A percentile compares a stretch with the other conserved stretches of the same genome.
Evolutionary conservation across 345 rosid genomes (phyloP).

Genomic region (Acer yangbiense): DNA sequence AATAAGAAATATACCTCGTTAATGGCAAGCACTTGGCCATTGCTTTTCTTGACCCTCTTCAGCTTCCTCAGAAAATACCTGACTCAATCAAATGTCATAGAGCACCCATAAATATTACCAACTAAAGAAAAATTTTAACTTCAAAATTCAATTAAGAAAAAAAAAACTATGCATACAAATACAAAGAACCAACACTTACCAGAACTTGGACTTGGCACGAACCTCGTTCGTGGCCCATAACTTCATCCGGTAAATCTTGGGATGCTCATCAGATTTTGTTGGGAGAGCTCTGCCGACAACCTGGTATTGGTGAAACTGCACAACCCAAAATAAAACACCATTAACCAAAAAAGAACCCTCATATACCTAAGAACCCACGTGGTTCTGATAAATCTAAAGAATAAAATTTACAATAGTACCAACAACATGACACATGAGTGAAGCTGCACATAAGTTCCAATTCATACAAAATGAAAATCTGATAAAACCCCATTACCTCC

Average conservation of each 20-base stretch:
- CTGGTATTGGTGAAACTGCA: conserved; percentile 52
- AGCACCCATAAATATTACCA: not conserved
- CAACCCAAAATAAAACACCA: not conserved
- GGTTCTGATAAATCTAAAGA: no score
- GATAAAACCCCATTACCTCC: not conserved
- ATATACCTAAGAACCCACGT: not conserved
- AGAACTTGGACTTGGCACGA: conserved; percentile 54
- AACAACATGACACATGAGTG: not conserved
- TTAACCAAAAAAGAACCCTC: not conserved
- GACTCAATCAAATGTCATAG: not conserved
- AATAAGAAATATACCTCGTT: conserved; percentile 12
- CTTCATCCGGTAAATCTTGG: conserved; percentile 53
- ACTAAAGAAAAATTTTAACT: not conserved
- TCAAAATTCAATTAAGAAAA: not conserved
- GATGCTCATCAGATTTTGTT: conserved; percentile 40
- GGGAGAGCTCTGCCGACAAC: conserved; percentile 56
- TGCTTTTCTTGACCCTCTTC: conserved; percentile 27
- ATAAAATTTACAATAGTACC: not conserved
- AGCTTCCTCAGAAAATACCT: conserved; percentile 29
- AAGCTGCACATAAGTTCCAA: not conserved
- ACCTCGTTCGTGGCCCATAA: conserved; percentile 58
- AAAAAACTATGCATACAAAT: not conserved
- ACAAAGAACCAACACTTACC: conserved; percentile 24
- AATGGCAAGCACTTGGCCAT: conserved; percentile 23
- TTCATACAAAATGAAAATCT: not conserved